A percentile compares a stretch with the other conserved stretches of the same genome.
Evolutionary conservation across 345 rosid genomes (phyloP).

Genomic region (Cochlearia excelsa): DNA sequence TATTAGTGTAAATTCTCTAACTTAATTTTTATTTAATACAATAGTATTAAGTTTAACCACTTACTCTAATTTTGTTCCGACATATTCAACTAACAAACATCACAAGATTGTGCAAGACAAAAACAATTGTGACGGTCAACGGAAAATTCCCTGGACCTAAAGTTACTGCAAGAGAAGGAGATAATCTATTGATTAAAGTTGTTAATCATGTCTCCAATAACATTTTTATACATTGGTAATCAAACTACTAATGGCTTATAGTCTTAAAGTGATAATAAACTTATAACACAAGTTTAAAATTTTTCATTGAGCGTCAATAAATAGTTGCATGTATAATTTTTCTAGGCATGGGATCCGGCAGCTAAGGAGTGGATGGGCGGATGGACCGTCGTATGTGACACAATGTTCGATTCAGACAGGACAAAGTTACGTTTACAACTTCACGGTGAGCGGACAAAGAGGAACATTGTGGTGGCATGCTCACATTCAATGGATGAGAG

Average conservation of each 20-base stretch:
- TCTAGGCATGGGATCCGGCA: conserved; percentile 81
- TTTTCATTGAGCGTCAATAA: neutral
- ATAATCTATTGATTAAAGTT: conserved; percentile 36
- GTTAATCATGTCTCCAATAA: conserved; percentile 34
- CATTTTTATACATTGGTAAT: conserved; percentile 38
- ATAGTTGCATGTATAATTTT: no score
- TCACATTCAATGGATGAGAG: conserved; percentile 69
- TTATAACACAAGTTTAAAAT: no score
- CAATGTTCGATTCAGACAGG: conserved; percentile 74
- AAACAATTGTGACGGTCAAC: conserved; percentile 36
- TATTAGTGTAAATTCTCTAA: neutral
- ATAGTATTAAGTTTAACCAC: neutral
- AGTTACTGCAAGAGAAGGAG: conserved; percentile 40
- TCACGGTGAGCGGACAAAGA: conserved; percentile 66
- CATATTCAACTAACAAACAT: conserved; percentile 49
- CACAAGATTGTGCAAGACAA: conserved; percentile 41
- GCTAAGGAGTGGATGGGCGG: conserved; percentile 73
- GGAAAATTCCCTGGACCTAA: conserved; percentile 40
- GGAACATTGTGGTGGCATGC: conserved; percentile 83
- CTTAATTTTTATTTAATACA: neutral
- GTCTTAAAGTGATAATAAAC: neutral
- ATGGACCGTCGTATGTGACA: conserved; percentile 71
- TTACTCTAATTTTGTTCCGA: neutral
- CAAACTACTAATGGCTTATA: neutral
- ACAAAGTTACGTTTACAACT: conserved; percentile 62